These are phyloP conservation scores for Mimosa bimucronata DNA, from an alignment of 306 rosid species.

Conservation along the genomic window DNA sequence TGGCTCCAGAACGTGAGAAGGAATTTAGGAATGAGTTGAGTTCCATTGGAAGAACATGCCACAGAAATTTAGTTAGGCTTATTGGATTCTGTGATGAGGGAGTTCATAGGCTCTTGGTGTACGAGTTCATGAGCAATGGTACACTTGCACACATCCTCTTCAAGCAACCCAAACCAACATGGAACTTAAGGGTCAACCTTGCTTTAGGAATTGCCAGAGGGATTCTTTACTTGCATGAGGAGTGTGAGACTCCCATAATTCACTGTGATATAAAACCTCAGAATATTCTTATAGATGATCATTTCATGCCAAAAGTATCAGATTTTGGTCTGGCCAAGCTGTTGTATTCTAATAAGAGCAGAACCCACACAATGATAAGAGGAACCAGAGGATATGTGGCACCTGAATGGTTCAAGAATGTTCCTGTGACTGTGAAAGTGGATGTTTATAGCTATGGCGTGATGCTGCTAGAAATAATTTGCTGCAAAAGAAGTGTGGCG, in stretches of 20 bases:
- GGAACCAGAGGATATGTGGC: neutral
- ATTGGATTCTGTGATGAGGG: constrained; percentile 57
- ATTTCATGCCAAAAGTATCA: neutral
- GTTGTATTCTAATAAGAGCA: neutral
- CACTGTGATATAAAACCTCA: constrained; percentile 59
- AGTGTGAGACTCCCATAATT: constrained; percentile 50
- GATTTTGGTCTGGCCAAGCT: neutral
- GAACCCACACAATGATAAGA: neutral
- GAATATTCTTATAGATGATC: neutral
- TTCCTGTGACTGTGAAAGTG: neutral
- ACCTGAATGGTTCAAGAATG: neutral
- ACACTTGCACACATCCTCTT: constrained; percentile 43
- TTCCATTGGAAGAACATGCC: constrained; percentile 49
- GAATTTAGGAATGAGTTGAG: constrained; percentile 51
- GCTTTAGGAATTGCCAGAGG: constrained; percentile 52
- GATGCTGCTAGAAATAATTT: neutral
- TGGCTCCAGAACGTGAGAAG: constrained; percentile 45
- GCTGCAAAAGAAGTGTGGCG: neutral
- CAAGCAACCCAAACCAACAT: constrained; percentile 37
- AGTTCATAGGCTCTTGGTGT: constrained; percentile 42
- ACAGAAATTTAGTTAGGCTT: constrained; percentile 48
- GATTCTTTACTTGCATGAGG: constrained; percentile 51
- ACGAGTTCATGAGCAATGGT: constrained; percentile 51
- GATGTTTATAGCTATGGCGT: neutral
- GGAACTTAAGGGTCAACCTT: constrained; percentile 43